phyloP scores from a whole-genome alignment of 176 grass and related monocot species.

The Ensete glaucum region DNA sequence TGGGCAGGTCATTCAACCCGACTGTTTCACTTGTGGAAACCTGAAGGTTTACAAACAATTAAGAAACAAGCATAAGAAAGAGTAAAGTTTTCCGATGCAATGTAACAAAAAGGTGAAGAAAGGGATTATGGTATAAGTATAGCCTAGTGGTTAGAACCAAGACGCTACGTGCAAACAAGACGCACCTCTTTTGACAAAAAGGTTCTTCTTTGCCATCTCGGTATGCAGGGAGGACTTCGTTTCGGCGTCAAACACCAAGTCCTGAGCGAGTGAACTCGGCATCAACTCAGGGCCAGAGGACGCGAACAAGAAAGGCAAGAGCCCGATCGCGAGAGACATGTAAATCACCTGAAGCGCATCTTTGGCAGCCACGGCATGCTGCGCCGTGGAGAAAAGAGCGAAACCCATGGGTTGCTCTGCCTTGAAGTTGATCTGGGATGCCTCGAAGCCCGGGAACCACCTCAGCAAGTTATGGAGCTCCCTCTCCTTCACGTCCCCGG shows the following conservation, averaged over 20 bases:
- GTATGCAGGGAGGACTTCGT: constrained; percentile 57
- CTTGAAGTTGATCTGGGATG: constrained; percentile 95
- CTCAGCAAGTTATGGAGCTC: constrained; percentile 93
- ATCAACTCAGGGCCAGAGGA: neutral
- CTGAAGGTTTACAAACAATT: too few relatives aligned
- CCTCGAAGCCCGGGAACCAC: constrained; percentile 96
- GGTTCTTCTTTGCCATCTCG: constrained; percentile 99
- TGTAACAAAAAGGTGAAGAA: too few relatives aligned
- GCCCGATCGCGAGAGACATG: neutral
- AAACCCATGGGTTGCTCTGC: constrained; percentile 95
- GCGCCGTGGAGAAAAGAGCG: constrained; percentile 75
- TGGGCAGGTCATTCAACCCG: too few relatives aligned
- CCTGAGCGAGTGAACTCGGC: constrained; percentile 28
- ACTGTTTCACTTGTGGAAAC: too few relatives aligned
- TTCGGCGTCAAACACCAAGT: constrained; percentile 81
- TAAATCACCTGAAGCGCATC: constrained; percentile 65
- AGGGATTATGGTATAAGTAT: neutral
- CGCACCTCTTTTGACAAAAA: constrained; percentile 90
- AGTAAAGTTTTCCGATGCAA: too few relatives aligned
- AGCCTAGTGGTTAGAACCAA: neutral
- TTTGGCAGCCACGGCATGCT: constrained; percentile 74
- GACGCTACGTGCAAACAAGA: constrained; percentile 9
- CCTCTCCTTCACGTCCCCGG: constrained; percentile 89
- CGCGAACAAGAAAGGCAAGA: neutral
- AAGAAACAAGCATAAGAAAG: too few relatives aligned